phyloP scores from a whole-genome alignment of 495 filamentous ascomycete species.

The Penicillium manginii region DNA sequence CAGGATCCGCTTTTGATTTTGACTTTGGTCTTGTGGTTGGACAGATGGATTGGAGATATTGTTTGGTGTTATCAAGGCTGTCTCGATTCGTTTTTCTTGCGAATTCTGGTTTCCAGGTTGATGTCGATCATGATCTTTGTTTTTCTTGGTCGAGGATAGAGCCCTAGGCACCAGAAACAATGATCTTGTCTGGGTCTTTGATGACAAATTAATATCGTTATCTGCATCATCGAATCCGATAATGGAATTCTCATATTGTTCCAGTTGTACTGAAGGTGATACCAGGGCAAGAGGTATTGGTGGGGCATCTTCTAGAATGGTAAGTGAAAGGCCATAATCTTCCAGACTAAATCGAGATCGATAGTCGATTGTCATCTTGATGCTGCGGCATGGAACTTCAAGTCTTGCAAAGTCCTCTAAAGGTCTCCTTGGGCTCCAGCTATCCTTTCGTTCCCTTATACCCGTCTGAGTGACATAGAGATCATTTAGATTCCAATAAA shows the following conservation, averaged over 20 bases:
- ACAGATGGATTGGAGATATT: background rate
- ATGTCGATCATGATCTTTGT: background rate
- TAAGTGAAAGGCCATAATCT: constrained; percentile 1
- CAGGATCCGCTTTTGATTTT: background rate
- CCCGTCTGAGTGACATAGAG: background rate
- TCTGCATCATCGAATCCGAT: constrained; percentile 1
- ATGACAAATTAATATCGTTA: background rate
- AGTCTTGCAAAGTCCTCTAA: background rate
- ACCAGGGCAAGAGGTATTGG: background rate
- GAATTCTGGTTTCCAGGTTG: background rate
- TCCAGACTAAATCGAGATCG: background rate
- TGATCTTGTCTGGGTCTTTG: background rate
- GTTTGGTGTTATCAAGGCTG: background rate
- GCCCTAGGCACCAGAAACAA: background rate
- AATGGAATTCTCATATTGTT: background rate
- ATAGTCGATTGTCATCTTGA: background rate
- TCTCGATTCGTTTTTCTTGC: background rate
- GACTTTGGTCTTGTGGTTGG: background rate
- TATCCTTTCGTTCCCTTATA: background rate
- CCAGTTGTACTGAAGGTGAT: background rate
- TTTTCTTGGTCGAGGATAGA: background rate
- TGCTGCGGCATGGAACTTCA: background rate
- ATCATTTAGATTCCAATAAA: background rate
- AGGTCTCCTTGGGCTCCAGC: background rate
- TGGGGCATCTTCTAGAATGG: background rate